phyloP scores from a whole-genome alignment of 2,329 filamentous ascomycete genomes.

The Diatrype stigma region DNA sequence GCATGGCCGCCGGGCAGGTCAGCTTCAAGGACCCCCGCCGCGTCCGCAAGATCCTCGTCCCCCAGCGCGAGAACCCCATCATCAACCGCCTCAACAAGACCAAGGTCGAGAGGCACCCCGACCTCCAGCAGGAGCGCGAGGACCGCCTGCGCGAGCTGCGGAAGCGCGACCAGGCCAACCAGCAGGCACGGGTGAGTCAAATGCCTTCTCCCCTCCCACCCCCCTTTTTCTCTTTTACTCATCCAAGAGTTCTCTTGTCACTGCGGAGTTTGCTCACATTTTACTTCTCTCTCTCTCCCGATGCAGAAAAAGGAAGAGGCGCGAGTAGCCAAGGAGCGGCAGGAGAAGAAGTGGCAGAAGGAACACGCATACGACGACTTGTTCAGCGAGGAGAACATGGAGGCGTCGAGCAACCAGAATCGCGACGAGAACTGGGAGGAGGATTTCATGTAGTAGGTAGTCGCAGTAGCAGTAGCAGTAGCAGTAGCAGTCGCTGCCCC shows the following conservation, averaged over 20 bases:
- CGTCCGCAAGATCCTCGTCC: conserved; percentile 78
- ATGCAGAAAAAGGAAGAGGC: conserved; percentile 72
- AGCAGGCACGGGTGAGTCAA: conserved; percentile 55
- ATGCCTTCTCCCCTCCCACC: neutral
- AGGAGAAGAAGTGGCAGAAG: conserved; percentile 88
- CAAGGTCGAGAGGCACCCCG: conserved; percentile 79
- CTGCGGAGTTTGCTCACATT: neutral
- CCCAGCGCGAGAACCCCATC: conserved; percentile 78
- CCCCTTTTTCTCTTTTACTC: neutral
- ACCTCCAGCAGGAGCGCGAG: conserved; percentile 78
- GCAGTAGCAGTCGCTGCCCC: no score
- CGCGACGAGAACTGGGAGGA: conserved; percentile 74
- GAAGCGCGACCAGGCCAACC: conserved; percentile 62
- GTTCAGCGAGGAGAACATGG: conserved; percentile 78
- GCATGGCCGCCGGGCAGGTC: conserved; percentile 93
- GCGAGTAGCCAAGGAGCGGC: conserved; percentile 69
- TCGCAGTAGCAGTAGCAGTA: no score
- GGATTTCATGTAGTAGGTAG: conserved; percentile 84
- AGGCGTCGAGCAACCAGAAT: conserved; percentile 78
- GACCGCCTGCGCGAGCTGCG: conserved; percentile 68
- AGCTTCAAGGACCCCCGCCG: conserved; percentile 86
- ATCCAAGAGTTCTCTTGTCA: neutral
- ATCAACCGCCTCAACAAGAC: conserved; percentile 99
- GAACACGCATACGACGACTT: conserved; percentile 97
- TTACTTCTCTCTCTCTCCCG: neutral